Base-by-base conservation (phyloP, 192 early-diverging fungal genomes). In the Coemansia sp. region DNA sequence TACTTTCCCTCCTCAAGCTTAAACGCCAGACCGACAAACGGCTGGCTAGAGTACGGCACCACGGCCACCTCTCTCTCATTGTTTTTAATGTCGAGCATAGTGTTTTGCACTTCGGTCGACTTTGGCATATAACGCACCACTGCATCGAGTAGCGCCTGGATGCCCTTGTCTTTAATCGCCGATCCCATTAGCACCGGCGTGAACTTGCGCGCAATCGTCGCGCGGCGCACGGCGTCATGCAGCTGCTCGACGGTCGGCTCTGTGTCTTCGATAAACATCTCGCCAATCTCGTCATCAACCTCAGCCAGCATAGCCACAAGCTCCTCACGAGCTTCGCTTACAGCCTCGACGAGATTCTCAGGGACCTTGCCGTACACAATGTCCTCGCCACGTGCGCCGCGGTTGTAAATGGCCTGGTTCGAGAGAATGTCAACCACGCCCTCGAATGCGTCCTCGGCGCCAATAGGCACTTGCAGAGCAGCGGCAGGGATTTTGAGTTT, bases 1-100 rank as follows among this genome's bases (percentile, higher is more conserved):
- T 93, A 98, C 53, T 91, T 90, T 51, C 91, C 89, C 74, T 98
- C 95, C 77, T 97, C 95, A 21, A 94, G 85, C 75, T 90, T 93
- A 77, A 93, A 93, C 19, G 91, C 91, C 66, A 93, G 85, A 60
- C 89, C 91, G 53, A 93, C 89, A 71, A 92, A 91, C 15, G 89
- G 89, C 69, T 87, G 82, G 68, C 83, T 80, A 11, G 87, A 86
- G 68, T 82, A 82, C 5, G 91, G 87, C 7, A 78, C 64, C 3
- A 93, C 81, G 17, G 78, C 79, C 28, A 88, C 71, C 49, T 75
- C 75, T 47, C 74, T 56, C 62, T 93, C 91, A 57, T 82, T 78
- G 58, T 89, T 74, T 62, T 80, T 77, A 40, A 89, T 66, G 57
- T 93, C 89, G 31, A 93, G 78, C 69, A 90, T 90, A 31, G 81